These are phyloP conservation scores for Moniliophthora roreri DNA, from an alignment of 1,284 basidiomycete species.

Conservation along the genomic window DNA sequence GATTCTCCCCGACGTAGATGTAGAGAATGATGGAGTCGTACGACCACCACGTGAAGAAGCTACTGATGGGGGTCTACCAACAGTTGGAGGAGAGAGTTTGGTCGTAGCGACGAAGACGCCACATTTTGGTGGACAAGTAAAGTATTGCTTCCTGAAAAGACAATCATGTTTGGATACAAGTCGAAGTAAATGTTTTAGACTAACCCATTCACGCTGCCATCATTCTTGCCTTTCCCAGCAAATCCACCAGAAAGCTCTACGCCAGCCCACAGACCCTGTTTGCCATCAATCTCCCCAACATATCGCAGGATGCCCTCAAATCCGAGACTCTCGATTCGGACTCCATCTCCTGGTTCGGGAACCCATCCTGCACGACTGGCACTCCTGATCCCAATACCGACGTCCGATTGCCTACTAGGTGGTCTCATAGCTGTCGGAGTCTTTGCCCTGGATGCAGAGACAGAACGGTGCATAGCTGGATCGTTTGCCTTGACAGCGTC, in stretches of 20 bases:
- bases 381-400: constrained; percentile 39
- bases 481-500: constrained; percentile 80
- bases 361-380: constrained; percentile 30
- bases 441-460: constrained; percentile 51
- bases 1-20: constrained; percentile 30
- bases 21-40: constrained; percentile 44
- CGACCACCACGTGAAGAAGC: constrained; percentile 71
- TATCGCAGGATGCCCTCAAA: constrained; percentile 83
- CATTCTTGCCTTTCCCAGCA: constrained; percentile 93
- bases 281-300: constrained; percentile 82
- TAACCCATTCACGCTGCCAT: constrained; percentile 88
- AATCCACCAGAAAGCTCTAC: constrained; percentile 88
- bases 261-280: constrained; percentile 87
- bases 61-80: constrained; percentile 79
- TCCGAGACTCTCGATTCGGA: constrained; percentile 81
- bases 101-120: constrained; percentile 87
- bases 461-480: constrained; percentile 61
- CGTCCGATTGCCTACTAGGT: constrained; percentile 63
- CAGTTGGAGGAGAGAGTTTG: constrained; percentile 80
- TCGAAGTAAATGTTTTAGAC: constrained; percentile 27
- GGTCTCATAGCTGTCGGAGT: constrained; percentile 51
- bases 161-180: constrained; percentile 8
- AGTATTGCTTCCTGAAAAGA: constrained; percentile 73
- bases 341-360: constrained; percentile 71
- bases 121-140: constrained; percentile 80